Evolutionary conservation across 805 yeast species (phyloP).

Genomic region (Candida koratica): DNA sequence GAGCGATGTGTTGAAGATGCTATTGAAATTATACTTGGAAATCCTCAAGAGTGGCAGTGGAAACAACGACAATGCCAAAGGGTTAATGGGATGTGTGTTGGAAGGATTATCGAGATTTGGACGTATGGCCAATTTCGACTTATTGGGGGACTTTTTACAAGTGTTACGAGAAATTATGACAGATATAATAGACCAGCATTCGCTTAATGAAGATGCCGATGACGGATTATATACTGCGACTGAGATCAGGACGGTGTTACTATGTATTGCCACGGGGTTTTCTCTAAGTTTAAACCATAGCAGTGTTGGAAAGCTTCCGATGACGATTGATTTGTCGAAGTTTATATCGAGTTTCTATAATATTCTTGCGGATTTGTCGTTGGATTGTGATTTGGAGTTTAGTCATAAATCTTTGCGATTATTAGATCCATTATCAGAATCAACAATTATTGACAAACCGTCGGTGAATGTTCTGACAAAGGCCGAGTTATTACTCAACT

Average conservation of each 20-base stretch:
- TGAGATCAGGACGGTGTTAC: slow-evolving; percentile 66
- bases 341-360: slow-evolving; percentile 75
- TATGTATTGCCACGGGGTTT: slow-evolving; percentile 88
- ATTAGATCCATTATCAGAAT: slow-evolving; percentile 62
- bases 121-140: slow-evolving; percentile 86
- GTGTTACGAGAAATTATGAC: slow-evolving; percentile 78
- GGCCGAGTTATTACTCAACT: slow-evolving; percentile 73
- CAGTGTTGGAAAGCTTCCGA: slow-evolving; percentile 53
- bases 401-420: slow-evolving; percentile 76
- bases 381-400: slow-evolving; percentile 82
- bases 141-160: slow-evolving; percentile 87
- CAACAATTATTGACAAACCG: slow-evolving; percentile 47
- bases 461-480: slow-evolving; percentile 85
- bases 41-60: slow-evolving; percentile 50
- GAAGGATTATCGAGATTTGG: slow-evolving; percentile 92
- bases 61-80: slow-evolving; percentile 47
- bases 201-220: slow-evolving; percentile 22
- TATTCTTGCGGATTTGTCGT: slow-evolving; percentile 60
- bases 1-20: slow-evolving; percentile 71
- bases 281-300: slow-evolving; percentile 75
- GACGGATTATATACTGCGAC: slow-evolving; percentile 27
- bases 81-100: slow-evolving; percentile 75
- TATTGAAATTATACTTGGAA: slow-evolving; percentile 72
- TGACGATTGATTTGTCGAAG: slow-evolving; percentile 65
- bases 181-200: slow-evolving; percentile 46